A percentile compares a stretch with the other conserved stretches of the same genome.
Evolutionary conservation across 495 filamentous ascomycete genomes (phyloP).

Genomic region (Aspergillus homomorphus): DNA sequence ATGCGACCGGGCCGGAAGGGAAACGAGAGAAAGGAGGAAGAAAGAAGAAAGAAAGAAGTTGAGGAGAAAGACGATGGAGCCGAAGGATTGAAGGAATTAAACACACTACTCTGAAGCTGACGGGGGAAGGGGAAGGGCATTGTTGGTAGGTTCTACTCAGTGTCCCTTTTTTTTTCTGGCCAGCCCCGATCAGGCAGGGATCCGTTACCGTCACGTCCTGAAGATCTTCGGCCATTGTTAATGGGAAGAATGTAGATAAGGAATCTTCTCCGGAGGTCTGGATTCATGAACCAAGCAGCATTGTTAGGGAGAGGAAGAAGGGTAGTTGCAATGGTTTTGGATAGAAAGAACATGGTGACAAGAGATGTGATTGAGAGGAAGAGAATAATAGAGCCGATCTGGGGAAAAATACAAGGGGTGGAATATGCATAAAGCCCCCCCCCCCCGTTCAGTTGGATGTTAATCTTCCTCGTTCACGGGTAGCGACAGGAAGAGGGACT

Average conservation of each 20-base stretch:
- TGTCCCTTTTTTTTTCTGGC: slow-evolving; percentile 4
- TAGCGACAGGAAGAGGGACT: background rate
- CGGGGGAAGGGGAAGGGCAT: background rate
- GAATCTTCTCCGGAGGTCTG: background rate
- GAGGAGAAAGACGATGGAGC: background rate
- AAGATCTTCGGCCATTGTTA: background rate
- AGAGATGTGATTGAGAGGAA: background rate
- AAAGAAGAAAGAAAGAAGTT: slow-evolving; percentile 7
- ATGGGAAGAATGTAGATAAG: background rate
- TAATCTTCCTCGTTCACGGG: background rate
- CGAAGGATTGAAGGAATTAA: slow-evolving; percentile 12
- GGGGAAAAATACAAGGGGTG: background rate
- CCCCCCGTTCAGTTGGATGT: background rate
- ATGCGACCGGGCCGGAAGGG: background rate
- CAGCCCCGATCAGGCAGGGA: slow-evolving; percentile 13
- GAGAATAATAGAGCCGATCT: background rate
- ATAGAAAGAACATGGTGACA: background rate
- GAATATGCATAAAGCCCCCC: background rate
- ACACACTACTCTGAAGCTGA: slow-evolving; percentile 8
- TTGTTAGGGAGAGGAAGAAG: background rate
- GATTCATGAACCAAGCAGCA: background rate
- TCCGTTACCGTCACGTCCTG: slow-evolving; percentile 7
- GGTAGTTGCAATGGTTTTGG: background rate
- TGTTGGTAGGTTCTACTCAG: background rate
- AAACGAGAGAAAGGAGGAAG: slow-evolving; percentile 3